phyloP scores from a whole-genome alignment of 2,329 filamentous ascomycete genomes.

The Diaporthe caulivora region DNA sequence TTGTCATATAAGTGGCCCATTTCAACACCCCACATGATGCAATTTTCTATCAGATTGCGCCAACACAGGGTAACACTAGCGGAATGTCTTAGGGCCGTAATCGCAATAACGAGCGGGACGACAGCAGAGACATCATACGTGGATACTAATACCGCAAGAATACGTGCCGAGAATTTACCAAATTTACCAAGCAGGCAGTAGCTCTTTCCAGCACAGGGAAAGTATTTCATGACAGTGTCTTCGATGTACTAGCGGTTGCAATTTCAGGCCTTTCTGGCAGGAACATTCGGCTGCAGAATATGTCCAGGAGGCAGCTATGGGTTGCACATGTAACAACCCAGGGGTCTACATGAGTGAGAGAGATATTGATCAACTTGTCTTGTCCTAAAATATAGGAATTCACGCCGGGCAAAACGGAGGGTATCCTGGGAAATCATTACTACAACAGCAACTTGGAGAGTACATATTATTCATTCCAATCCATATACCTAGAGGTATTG shows the following conservation, averaged over 20 bases:
- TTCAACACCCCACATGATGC: conserved; percentile 18
- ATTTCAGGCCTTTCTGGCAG: background rate
- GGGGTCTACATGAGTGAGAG: too few species aligned
- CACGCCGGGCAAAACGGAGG: too few species aligned
- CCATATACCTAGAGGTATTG: too few species aligned
- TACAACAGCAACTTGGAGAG: too few species aligned
- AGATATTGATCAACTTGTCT: too few species aligned
- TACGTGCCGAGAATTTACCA: background rate
- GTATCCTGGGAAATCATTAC: too few species aligned
- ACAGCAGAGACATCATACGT: background rate
- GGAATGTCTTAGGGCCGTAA: background rate
- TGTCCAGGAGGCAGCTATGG: background rate
- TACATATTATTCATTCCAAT: too few species aligned
- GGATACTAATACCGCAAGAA: too few species aligned
- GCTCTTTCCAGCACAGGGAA: background rate
- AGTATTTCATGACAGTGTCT: background rate
- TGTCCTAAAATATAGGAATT: too few species aligned
- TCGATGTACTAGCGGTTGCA: background rate
- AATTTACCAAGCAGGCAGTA: background rate
- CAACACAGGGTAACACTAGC: background rate
- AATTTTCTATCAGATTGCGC: conserved; percentile 1
- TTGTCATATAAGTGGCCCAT: background rate
- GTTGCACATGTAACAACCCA: background rate
- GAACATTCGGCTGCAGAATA: background rate
- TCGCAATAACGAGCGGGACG: background rate